Percentiles rank a stretch among this genome's conserved stretches.
Evolutionary conservation across 805 yeast species (phyloP).

Genomic region (Ogataea naganishii): DNA sequence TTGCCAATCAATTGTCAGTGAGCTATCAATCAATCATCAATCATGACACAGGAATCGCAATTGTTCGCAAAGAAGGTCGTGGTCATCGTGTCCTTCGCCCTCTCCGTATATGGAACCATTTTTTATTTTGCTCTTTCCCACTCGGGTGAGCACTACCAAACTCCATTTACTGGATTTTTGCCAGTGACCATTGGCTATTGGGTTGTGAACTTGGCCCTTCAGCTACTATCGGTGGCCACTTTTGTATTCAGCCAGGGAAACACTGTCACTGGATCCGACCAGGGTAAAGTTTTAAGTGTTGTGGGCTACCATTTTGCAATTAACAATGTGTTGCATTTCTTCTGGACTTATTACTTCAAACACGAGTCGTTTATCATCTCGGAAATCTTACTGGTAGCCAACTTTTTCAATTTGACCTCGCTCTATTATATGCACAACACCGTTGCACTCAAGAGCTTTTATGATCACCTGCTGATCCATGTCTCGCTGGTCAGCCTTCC

Average conservation of each 20-base stretch:
- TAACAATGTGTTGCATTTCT: conserved; percentile 50
- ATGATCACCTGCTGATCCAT: conserved; percentile 52
- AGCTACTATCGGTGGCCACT: conserved; percentile 40
- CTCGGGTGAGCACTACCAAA: conserved; percentile 35
- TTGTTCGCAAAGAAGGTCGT: conserved; percentile 22
- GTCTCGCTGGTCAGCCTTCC: conserved; percentile 63
- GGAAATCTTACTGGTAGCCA: conserved; percentile 49
- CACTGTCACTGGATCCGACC: conserved; percentile 12
- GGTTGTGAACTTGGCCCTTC: conserved; percentile 44
- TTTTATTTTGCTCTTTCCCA: conserved; percentile 50
- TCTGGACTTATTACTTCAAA: conserved; percentile 59
- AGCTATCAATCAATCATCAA: too few species aligned
- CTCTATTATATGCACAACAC: conserved; percentile 56
- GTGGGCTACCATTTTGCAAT: conserved; percentile 56
- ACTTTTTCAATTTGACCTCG: conserved; percentile 49
- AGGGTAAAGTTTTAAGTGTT: conserved; percentile 24
- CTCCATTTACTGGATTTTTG: conserved; percentile 62
- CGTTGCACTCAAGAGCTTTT: conserved; percentile 40
- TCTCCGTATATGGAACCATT: conserved; percentile 48
- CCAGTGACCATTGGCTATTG: conserved; percentile 47
- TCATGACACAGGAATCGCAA: conserved; percentile 3
- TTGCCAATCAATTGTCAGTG: too few species aligned
- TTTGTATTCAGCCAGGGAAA: conserved; percentile 24
- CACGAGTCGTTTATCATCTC: conserved; percentile 48
- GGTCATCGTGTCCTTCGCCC: conserved; percentile 43